Evolutionary conservation across 2,329 filamentous ascomycete genomes (phyloP).

Genomic region (Phialophora chinensis): DNA sequence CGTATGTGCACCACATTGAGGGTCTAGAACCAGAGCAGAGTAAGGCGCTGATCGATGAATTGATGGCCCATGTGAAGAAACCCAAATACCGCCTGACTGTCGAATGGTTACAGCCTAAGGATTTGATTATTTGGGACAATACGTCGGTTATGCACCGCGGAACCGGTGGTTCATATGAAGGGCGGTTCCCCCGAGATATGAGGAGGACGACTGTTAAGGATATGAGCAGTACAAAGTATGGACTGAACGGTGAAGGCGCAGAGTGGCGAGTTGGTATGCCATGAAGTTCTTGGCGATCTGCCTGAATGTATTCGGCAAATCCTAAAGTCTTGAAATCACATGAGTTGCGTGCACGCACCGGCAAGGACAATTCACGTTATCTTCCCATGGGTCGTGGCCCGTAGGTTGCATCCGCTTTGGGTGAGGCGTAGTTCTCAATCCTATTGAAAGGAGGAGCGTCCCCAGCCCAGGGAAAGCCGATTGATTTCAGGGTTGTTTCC

Average conservation of each 20-base stretch:
- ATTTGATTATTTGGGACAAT: conserved; percentile 67
- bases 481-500: no score
- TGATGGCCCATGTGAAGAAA: conserved; percentile 40
- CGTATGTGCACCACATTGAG: conserved; percentile 11
- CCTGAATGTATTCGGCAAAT: no score
- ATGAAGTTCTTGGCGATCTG: no score
- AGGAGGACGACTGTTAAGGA: conserved; percentile 52
- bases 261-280: conserved; percentile 9
- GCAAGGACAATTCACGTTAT: no score
- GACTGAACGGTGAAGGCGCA: conserved; percentile 5
- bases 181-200: conserved; percentile 59
- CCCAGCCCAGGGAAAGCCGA: no score
- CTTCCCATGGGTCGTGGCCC: no score
- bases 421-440: no score
- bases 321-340: no score
- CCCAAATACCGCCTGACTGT: conserved; percentile 54
- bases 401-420: no score
- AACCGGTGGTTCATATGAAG: conserved; percentile 54
- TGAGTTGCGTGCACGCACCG: no score
- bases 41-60: not conserved
- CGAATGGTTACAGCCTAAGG: conserved; percentile 55
- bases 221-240: conserved; percentile 16
- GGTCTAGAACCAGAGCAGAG: not conserved
- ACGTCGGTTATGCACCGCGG: conserved; percentile 61
- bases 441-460: no score